Evolutionary conservation across 1,139 yeast species (phyloP).

Genomic region (Pichia sp.): DNA sequence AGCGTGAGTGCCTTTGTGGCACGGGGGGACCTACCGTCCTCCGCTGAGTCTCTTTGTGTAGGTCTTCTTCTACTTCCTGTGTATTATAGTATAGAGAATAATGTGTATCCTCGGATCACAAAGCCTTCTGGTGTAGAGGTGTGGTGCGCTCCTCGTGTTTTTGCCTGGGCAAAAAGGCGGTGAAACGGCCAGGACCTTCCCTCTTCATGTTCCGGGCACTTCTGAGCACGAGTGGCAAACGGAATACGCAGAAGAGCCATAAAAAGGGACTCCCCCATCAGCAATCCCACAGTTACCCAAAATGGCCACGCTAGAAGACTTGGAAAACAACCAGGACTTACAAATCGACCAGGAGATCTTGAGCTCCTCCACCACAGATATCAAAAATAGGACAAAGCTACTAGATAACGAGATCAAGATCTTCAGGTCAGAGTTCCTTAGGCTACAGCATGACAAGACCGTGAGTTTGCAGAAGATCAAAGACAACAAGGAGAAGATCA

Average conservation of each 20-base stretch:
- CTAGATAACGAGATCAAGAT: conserved; percentile 95
- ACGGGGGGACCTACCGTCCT: neutral
- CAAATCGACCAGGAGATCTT: conserved; percentile 79
- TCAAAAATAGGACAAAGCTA: conserved; percentile 78
- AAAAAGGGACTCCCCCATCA: neutral
- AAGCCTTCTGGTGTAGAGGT: conserved; percentile 8
- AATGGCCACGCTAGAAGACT: conserved; percentile 70
- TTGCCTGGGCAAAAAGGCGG: neutral
- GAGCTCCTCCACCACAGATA: conserved; percentile 73
- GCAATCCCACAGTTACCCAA: neutral
- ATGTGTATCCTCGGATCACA: neutral
- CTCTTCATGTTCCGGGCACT: neutral
- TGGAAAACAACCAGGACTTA: conserved; percentile 45
- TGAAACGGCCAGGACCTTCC: neutral
- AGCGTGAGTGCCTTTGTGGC: neutral
- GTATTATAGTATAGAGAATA: neutral
- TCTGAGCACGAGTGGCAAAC: neutral
- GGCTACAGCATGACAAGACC: conserved; percentile 86
- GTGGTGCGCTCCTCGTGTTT: neutral
- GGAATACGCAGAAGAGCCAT: no score
- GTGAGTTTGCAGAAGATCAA: conserved; percentile 92
- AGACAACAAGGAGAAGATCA: conserved; percentile 94
- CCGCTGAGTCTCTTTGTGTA: neutral
- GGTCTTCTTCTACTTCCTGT: neutral
- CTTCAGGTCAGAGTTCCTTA: conserved; percentile 86